phyloP scores from a whole-genome alignment of 805 yeast species.

The Zygosaccharomyces lentus region DNA sequence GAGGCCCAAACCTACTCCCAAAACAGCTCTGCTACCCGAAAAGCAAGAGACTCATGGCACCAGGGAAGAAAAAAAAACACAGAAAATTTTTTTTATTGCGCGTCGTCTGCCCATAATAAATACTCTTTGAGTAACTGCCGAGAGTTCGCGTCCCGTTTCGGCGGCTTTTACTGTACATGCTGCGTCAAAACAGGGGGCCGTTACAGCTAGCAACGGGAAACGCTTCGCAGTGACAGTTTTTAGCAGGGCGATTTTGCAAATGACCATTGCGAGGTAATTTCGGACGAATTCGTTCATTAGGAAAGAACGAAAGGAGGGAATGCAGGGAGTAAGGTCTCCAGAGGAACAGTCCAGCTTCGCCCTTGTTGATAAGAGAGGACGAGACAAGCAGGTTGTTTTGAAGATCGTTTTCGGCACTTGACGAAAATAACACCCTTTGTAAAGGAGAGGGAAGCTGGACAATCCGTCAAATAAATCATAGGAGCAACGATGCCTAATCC shows the following conservation, averaged over 20 bases:
- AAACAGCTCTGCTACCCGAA: neutral
- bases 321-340: neutral
- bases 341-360: neutral
- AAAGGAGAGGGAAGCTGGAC: neutral
- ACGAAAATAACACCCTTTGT: neutral
- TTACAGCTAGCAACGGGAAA: neutral
- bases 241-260: neutral
- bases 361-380: neutral
- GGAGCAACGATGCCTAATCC: slow-evolving; percentile 3
- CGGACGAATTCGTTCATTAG: neutral
- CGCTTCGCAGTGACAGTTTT: neutral
- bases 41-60: neutral
- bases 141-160: neutral
- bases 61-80: neutral
- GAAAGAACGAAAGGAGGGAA: neutral
- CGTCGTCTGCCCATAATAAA: slow-evolving; percentile 3
- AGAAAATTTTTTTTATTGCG: neutral
- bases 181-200: neutral
- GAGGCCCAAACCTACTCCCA: neutral
- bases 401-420: neutral
- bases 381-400: neutral
- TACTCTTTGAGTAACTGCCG: neutral
- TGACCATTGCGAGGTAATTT: neutral
- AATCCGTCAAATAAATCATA: neutral
- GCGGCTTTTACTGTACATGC: neutral